Evolutionary conservation across 257 asterid species (phyloP).

Genomic region (Nicotiana tomentosiformis): DNA sequence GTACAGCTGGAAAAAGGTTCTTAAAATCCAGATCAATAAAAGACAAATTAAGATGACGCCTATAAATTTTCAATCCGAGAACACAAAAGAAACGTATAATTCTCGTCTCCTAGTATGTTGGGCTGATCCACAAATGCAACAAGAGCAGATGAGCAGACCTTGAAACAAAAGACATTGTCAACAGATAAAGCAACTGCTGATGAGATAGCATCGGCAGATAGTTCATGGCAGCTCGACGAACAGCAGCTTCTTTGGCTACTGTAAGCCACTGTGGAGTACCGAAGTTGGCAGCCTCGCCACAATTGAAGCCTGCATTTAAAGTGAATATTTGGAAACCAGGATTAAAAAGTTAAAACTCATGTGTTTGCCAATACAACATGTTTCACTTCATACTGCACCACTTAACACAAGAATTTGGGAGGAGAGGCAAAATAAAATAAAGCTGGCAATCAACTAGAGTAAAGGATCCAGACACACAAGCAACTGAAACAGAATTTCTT

Average conservation of each 20-base stretch:
- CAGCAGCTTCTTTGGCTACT: slow-evolving; percentile 97
- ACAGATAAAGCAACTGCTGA: slow-evolving; percentile 82
- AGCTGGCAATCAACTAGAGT: background rate
- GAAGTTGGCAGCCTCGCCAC: slow-evolving; percentile 99
- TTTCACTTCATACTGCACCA: background rate
- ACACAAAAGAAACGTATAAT: background rate
- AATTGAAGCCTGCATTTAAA: slow-evolving; percentile 64
- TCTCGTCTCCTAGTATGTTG: background rate
- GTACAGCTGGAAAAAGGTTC: background rate
- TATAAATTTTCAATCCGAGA: background rate
- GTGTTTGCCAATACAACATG: background rate
- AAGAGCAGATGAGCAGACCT: slow-evolving; percentile 43
- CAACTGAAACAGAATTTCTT: background rate
- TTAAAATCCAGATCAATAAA: background rate
- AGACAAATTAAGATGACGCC: slow-evolving; percentile 1
- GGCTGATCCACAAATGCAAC: background rate
- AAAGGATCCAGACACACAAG: background rate
- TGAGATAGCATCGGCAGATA: slow-evolving; percentile 99
- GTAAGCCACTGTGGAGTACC: slow-evolving; percentile 94
- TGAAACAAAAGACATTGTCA: slow-evolving; percentile 93
- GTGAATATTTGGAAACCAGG: background rate
- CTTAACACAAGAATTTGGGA: background rate
- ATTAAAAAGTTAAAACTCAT: background rate
- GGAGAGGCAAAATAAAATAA: background rate
- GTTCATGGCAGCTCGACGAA: slow-evolving; percentile 97